Percentiles rank a stretch among this genome's conserved stretches.
Conservation (phyloP, 768 basidiomycete genomes). For the Leccinum subgranulosum region DNA sequence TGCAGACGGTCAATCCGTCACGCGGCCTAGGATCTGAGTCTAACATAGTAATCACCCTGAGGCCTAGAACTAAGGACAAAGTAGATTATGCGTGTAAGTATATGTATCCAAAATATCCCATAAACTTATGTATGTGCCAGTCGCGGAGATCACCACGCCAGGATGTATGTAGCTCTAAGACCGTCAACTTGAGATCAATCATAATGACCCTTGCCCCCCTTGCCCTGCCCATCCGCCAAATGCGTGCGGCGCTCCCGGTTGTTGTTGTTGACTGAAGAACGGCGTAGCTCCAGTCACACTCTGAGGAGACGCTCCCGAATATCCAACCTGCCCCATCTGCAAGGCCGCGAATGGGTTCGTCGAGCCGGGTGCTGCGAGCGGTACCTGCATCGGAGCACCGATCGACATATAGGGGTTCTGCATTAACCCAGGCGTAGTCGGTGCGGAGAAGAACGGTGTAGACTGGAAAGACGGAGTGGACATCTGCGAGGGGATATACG, state of each 20-base stretch:
- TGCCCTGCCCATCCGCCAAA: constrained; percentile 21
- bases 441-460: neutral
- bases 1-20: too few species aligned
- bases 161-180: neutral
- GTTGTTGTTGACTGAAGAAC: constrained; percentile 24
- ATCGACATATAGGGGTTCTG: constrained; percentile 22
- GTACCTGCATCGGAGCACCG: constrained; percentile 21
- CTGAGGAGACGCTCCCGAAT: constrained; percentile 29
- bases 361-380: constrained; percentile 9
- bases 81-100: too few species aligned
- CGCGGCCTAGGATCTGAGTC: too few species aligned
- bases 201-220: constrained; percentile 15
- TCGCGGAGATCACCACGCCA: neutral
- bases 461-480: constrained; percentile 4
- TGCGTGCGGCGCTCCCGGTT: constrained; percentile 8
- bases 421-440: neutral
- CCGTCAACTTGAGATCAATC: neutral
- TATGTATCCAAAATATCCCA: neutral
- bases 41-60: neutral
- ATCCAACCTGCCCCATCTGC: constrained; percentile 14
- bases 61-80: neutral
- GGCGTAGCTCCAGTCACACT: constrained; percentile 16
- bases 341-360: constrained; percentile 19
- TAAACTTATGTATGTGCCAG: neutral
- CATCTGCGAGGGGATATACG: neutral